A percentile compares a stretch with the other conserved stretches of the same genome.
phyloP scores from a whole-genome alignment of 495 filamentous ascomycete genomes.

The Penicillium paxilli region DNA sequence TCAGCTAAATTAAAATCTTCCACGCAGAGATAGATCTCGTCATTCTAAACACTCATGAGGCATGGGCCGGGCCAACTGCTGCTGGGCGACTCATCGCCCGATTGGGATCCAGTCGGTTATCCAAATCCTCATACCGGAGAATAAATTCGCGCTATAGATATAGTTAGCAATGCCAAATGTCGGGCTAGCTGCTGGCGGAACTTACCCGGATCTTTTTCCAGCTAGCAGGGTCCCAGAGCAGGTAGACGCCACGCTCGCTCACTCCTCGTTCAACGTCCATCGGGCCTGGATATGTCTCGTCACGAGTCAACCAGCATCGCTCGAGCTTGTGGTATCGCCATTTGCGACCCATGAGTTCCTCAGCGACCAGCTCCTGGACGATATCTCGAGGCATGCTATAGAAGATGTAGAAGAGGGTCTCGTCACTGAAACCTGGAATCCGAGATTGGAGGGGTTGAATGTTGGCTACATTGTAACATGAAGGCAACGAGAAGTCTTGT shows the following conservation, averaged over 20 bases:
- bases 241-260: constrained; percentile 82
- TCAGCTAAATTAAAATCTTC: constrained; percentile 17
- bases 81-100: constrained; percentile 29
- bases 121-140: constrained; percentile 75
- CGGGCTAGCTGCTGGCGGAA: background rate
- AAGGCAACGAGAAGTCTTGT: constrained; percentile 75
- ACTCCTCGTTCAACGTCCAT: constrained; percentile 58
- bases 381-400: constrained; percentile 84
- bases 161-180: constrained; percentile 1
- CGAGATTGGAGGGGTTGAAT: constrained; percentile 77
- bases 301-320: constrained; percentile 88
- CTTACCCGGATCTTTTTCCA: constrained; percentile 84
- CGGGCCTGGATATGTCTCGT: constrained; percentile 69
- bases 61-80: constrained; percentile 37
- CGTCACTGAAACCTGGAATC: constrained; percentile 80
- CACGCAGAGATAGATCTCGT: background rate
- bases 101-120: constrained; percentile 53
- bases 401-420: constrained; percentile 93
- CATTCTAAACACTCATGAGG: constrained; percentile 37
- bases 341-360: constrained; percentile 78
- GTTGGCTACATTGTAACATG: constrained; percentile 86
- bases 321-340: constrained; percentile 93
- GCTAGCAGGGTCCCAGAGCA: constrained; percentile 80
- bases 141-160: constrained; percentile 69
- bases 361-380: constrained; percentile 80